Evolutionary conservation across 331 rosid species (phyloP), one percentile per base, ranked within the genome.

Genomic region (Pyracantha coccinea): DNA sequence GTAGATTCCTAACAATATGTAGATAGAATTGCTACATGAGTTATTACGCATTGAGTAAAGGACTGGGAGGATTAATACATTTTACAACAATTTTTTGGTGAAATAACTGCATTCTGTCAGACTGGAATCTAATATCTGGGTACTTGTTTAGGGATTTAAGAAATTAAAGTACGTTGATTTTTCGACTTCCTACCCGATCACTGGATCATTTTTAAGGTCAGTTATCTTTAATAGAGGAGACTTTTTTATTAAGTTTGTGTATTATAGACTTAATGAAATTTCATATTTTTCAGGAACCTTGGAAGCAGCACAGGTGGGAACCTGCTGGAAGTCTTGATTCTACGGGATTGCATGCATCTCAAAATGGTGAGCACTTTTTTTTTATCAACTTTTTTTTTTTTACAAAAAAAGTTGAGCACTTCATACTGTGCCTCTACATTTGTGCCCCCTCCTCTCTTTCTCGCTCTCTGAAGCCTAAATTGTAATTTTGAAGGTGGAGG

Each of bases 271-370:
- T 78, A 66, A 17, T 41, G 28, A 31, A 44, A 35, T 17, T 41
- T 45, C 76, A 66, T 65, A 28, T 66, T 75, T 23, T 32, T 54
- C 85, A 93, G 98, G 83, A 93, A 88, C 84, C 96, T 91, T 81
- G 97, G 97, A 82, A 80, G 79, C 83, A 86, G 54, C 84, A 21
- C 66, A 52, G 92, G 96, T 69, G 99, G 90, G 47, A 87, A 77
- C 85, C 79, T 80, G 66, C 84, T 95, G 54, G 97, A 92, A 90
- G 90, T 89, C 76, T 88, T 95, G 82, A 88, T 92, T 83, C 86
- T 95, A 79, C 87, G 97, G 86, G 99, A 95, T 69, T 95, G 99
- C 80, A 90, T 95, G 97, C 99, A 92, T 90, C 93, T 95, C 66
- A 95, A 88, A 90, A 96, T 92, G 97, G 99, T 89, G 74, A 71